Evolutionary conservation across 2,329 filamentous ascomycete genomes (phyloP).

Genomic region (Neopestalotiopsis rosae): DNA sequence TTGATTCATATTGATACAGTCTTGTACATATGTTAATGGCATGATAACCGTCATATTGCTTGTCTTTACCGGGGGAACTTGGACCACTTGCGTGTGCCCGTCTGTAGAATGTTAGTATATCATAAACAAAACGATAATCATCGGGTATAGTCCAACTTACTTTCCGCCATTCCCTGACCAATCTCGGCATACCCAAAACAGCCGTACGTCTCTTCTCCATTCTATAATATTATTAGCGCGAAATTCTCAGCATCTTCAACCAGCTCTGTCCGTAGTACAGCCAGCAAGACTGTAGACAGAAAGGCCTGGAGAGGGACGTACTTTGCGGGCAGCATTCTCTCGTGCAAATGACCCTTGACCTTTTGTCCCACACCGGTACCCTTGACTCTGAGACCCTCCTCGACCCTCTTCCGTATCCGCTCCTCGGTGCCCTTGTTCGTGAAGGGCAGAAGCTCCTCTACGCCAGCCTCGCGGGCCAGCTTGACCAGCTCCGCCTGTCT

Average conservation of each 20-base stretch:
- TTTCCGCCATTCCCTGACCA: conserved; percentile 93
- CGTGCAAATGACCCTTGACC: conserved; percentile 95
- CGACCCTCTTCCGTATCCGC: conserved; percentile 72
- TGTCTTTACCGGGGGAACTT: conserved; percentile 60
- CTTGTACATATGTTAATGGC: conserved; percentile 31
- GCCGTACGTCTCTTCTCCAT: conserved; percentile 89
- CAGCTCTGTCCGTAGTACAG: not conserved
- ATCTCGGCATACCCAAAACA: conserved; percentile 91
- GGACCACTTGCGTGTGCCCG: conserved; percentile 61
- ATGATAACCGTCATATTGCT: conserved; percentile 9
- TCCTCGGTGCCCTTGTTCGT: conserved; percentile 77
- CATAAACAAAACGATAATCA: not conserved
- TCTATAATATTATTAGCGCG: conserved; percentile 44
- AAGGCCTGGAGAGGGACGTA: conserved; percentile 46
- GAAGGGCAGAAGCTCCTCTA: conserved; percentile 80
- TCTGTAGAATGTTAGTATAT: conserved; percentile 43
- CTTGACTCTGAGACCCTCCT: conserved; percentile 84
- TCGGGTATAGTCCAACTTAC: conserved; percentile 55
- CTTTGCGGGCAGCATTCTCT: conserved; percentile 81
- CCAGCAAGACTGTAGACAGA: not conserved
- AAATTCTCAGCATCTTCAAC: not conserved
- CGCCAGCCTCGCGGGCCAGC: conserved; percentile 77
- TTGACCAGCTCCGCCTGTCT: conserved; percentile 92
- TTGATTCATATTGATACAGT: conserved; percentile 31
- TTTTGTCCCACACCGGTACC: conserved; percentile 90